Conservation (phyloP, 139 green algal genomes). For the Parachlorella kessleri region DNA sequence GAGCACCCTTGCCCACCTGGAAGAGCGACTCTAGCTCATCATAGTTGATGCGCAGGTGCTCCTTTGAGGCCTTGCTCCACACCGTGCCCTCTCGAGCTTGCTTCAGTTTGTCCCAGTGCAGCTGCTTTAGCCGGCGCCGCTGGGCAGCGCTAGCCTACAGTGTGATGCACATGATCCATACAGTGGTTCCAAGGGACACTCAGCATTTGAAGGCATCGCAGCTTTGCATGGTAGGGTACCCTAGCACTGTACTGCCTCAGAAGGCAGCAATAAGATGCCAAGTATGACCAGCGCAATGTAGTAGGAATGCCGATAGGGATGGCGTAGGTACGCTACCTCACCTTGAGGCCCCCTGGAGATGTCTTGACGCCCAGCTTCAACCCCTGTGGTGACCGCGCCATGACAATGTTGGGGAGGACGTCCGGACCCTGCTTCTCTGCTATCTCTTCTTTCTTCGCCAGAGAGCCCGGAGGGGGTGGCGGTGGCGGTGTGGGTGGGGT, state of each 20-base stretch:
- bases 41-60: constrained; percentile 55
- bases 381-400: neutral
- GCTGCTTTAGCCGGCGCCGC: constrained; percentile 69
- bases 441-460: neutral
- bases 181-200: too few species aligned
- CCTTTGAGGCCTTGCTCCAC: constrained; percentile 50
- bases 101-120: constrained; percentile 89
- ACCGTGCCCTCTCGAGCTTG: constrained; percentile 58
- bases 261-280: too few species aligned
- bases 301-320: too few species aligned
- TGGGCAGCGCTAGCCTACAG: constrained; percentile 44
- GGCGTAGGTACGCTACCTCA: too few species aligned
- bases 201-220: too few species aligned
- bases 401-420: neutral
- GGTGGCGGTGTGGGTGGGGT: neutral
- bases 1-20: constrained; percentile 14
- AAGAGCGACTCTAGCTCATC: constrained; percentile 71
- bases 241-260: too few species aligned
- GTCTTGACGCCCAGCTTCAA: too few species aligned
- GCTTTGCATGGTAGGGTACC: too few species aligned
- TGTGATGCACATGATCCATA: too few species aligned
- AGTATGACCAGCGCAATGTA: too few species aligned
- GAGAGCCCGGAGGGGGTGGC: neutral
- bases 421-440: neutral
- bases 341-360: too few species aligned